phyloP scores from a whole-genome alignment of 129 eudicot genomes.

The Lonicera japonica region DNA sequence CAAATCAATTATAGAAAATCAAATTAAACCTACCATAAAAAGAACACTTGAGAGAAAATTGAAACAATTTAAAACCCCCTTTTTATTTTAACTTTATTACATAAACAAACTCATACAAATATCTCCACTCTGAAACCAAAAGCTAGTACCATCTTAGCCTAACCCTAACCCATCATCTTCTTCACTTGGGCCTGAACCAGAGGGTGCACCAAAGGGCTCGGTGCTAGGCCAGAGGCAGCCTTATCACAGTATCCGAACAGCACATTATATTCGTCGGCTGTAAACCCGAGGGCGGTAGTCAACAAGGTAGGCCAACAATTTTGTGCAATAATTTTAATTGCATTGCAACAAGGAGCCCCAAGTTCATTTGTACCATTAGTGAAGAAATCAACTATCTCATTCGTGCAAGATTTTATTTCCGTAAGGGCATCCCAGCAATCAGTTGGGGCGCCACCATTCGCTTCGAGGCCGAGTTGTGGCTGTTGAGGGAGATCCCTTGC shows the following conservation, averaged over 20 bases:
- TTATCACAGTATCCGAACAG: slow-evolving; percentile 39
- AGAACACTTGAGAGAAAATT: too few relatives aligned
- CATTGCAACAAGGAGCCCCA: slow-evolving; percentile 28
- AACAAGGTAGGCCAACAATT: slow-evolving; percentile 42
- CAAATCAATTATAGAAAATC: too few relatives aligned
- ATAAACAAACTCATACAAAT: too few relatives aligned
- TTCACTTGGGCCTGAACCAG: too few relatives aligned
- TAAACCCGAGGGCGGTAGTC: slow-evolving; percentile 17
- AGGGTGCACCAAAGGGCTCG: slow-evolving; percentile 11
- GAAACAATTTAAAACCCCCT: too few relatives aligned
- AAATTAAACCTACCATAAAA: too few relatives aligned
- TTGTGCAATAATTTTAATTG: slow-evolving; percentile 21
- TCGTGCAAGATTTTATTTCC: slow-evolving; percentile 35
- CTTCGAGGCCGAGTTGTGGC: background rate
- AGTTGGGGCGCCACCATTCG: background rate
- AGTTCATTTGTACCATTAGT: slow-evolving; percentile 25
- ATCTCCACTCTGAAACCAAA: background rate
- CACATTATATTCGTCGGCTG: slow-evolving; percentile 18
- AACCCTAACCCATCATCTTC: background rate
- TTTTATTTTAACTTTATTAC: too few relatives aligned
- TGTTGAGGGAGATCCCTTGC: background rate
- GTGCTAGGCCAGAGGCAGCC: slow-evolving; percentile 9
- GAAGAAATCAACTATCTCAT: slow-evolving; percentile 35
- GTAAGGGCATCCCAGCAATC: slow-evolving; percentile 35
- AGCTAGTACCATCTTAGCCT: background rate